Conservation (phyloP, 2,329 filamentous ascomycete genomes). For the Botrytis fragariae region DNA sequence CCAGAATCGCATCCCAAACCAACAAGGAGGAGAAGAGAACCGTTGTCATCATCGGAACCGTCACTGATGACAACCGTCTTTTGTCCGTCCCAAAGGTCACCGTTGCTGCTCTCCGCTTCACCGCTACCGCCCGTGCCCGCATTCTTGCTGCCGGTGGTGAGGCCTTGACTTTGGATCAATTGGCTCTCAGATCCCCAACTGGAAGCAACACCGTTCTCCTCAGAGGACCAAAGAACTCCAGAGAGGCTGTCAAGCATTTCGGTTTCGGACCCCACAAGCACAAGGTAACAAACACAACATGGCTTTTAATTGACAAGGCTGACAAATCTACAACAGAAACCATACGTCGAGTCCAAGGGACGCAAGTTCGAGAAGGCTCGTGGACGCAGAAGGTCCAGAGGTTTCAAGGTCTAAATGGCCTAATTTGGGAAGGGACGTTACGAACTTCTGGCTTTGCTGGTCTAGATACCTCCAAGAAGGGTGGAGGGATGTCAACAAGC, state of each 20-base stretch:
- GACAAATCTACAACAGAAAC: conserved; percentile 65
- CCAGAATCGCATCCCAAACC: conserved; percentile 75
- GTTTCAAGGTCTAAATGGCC: conserved; percentile 95
- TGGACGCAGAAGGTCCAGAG: conserved; percentile 96
- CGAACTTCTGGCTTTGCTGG: conserved; percentile 29
- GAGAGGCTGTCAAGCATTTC: conserved; percentile 99
- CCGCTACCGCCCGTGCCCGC: conserved; percentile 89
- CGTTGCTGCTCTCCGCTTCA: conserved; percentile 94
- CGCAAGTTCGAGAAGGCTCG: conserved; percentile 99
- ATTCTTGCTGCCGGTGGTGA: conserved; percentile 93
- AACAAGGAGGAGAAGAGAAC: conserved; percentile 73
- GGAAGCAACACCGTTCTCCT: conserved; percentile 96
- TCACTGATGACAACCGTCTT: conserved; percentile 97
- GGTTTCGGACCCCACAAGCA: conserved; percentile 96
- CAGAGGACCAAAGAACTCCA: conserved; percentile 95
- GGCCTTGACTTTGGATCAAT: conserved; percentile 93
- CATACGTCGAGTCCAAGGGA: conserved; percentile 96
- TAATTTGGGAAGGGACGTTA: conserved; percentile 25
- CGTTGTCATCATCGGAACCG: conserved; percentile 87
- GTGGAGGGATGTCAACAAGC: conserved; percentile 18
- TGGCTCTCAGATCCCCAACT: conserved; percentile 91
- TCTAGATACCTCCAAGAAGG: conserved; percentile 25
- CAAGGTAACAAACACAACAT: conserved; percentile 66
- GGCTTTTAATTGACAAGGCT: conserved; percentile 31
- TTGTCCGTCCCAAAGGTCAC: conserved; percentile 87